These are phyloP conservation scores for Sanguinoderma infundibulare DNA, from an alignment of 1,284 basidiomycete genomes.

Conservation along the genomic window DNA sequence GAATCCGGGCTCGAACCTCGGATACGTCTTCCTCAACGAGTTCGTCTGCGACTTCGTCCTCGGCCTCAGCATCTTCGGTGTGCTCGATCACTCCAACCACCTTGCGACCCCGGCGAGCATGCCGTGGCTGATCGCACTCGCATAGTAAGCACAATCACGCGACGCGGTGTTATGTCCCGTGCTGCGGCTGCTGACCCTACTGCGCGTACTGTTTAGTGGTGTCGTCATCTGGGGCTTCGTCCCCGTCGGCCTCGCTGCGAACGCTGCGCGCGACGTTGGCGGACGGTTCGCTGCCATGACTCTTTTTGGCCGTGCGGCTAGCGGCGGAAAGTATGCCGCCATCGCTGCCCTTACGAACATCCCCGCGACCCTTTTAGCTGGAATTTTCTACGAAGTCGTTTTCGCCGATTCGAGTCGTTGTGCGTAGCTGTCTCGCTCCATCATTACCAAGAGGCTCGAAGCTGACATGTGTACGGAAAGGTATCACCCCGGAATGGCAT, in stretches of 20 bases:
- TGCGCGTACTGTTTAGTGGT: constrained; percentile 40
- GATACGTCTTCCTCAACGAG: constrained; percentile 65
- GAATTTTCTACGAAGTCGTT: constrained; percentile 57
- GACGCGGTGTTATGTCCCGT: not conserved
- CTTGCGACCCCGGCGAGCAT: constrained; percentile 55
- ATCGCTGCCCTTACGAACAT: constrained; percentile 69
- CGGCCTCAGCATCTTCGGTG: constrained; percentile 58
- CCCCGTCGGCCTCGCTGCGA: constrained; percentile 56
- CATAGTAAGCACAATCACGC: constrained; percentile 48
- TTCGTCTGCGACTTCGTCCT: constrained; percentile 71
- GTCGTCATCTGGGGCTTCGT: constrained; percentile 64
- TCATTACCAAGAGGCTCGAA: constrained; percentile 47
- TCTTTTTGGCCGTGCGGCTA: constrained; percentile 58
- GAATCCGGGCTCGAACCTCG: constrained; percentile 53
- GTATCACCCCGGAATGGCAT: constrained; percentile 20
- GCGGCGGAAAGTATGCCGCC: constrained; percentile 61
- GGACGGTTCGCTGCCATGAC: constrained; percentile 60
- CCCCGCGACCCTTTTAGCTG: constrained; percentile 57
- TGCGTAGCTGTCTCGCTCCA: constrained; percentile 50
- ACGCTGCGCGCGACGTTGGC: constrained; percentile 69
- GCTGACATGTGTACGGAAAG: constrained; percentile 1
- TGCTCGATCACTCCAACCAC: constrained; percentile 65
- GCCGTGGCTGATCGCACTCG: constrained; percentile 58
- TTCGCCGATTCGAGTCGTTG: constrained; percentile 56
- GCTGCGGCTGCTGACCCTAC: too few relatives aligned